Percentiles rank a stretch among this genome's conserved stretches.
phyloP scores from a whole-genome alignment of 164 flowering plant genomes.

The Pachysandra terminalis region DNA sequence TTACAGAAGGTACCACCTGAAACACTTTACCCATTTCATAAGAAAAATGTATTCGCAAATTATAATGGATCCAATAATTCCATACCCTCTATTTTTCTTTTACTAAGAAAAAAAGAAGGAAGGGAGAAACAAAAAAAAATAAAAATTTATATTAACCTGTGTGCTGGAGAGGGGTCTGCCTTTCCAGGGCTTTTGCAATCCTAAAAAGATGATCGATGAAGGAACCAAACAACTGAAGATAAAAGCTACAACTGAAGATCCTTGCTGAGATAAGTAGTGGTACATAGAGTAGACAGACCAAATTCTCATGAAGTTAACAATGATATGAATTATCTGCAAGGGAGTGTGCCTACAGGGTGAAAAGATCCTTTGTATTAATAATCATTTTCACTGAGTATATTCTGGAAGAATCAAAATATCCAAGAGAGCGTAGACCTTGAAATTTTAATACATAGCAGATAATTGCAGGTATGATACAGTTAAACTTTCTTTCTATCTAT shows the following conservation, averaged over 20 bases:
- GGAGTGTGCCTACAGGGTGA: conserved; percentile 70
- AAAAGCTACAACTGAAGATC: conserved; percentile 70
- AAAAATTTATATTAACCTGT: conserved; percentile 46
- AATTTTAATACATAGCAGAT: too few species aligned
- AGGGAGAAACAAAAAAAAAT: too few species aligned
- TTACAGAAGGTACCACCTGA: conserved; percentile 88
- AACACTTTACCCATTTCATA: conserved; percentile 19
- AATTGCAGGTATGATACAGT: too few species aligned
- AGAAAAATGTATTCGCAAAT: conserved; percentile 11
- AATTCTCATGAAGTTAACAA: conserved; percentile 79
- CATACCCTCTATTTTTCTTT: not conserved
- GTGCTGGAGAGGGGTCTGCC: conserved; percentile 83
- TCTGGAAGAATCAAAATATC: not conserved
- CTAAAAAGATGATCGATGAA: conserved; percentile 60
- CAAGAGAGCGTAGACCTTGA: not conserved
- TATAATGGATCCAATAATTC: conserved; percentile 2
- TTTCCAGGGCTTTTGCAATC: conserved; percentile 93
- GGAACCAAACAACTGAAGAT: conserved; percentile 81
- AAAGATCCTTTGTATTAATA: not conserved
- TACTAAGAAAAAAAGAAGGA: not conserved
- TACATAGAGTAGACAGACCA: conserved; percentile 95
- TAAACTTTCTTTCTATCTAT: too few species aligned
- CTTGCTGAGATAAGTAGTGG: conserved; percentile 60
- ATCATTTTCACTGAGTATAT: not conserved
- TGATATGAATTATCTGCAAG: conserved; percentile 69